Evolutionary conservation across 2,329 filamentous ascomycete species (phyloP), one percentile per base, ranked within the genome.

Genomic region (Ascochyta fabae): DNA sequence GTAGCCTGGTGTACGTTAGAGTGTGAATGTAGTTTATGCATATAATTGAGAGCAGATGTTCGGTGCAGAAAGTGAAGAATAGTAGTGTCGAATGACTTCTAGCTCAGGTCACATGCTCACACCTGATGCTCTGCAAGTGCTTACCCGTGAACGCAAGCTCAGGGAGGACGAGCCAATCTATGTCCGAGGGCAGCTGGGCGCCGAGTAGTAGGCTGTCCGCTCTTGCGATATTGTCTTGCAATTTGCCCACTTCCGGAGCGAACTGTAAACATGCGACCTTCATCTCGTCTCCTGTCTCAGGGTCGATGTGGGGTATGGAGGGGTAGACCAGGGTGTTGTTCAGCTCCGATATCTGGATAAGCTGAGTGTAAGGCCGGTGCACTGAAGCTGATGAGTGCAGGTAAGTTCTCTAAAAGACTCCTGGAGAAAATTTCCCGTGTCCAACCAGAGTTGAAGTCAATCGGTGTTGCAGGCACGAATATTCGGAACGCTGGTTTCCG

Each of bases 131-230:
- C 24, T 22, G n/a, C 23, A 12, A 15, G 4, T 13, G 24, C 53
- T 45, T 75, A 90, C 88, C 88, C 53, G 86, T 83, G 68, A 94
- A 92, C 1, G 90, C 88, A 72, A 94, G 77, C 70, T 94, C 91
- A 0, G 91, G 90, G 0, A 94, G 77, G 0, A 94, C 85, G 0
- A 95, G 79, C 27, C 93, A 80, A 68, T 92, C 88, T 1, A 93
- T 69, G 76, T 71, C 68, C 31, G 54, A 36, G 1, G 69, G 72
- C 16, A 72, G 62, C 15, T 52, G 56, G 81, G 84, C 82, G 24
- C 70, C 78, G 16, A 75, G 80, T 10, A 94, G 76, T 4, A 93
- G 80, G 0, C 80, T 75, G 61, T 92, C 86, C 58, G 90, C 90
- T 16, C 83, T 83, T 60, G 83, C 84, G 41, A 93, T 79, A 62